Evolutionary conservation across 108 stramenopile species (phyloP), one percentile per base, ranked within the genome.

Genomic region (Pseudonitzschia pungens): DNA sequence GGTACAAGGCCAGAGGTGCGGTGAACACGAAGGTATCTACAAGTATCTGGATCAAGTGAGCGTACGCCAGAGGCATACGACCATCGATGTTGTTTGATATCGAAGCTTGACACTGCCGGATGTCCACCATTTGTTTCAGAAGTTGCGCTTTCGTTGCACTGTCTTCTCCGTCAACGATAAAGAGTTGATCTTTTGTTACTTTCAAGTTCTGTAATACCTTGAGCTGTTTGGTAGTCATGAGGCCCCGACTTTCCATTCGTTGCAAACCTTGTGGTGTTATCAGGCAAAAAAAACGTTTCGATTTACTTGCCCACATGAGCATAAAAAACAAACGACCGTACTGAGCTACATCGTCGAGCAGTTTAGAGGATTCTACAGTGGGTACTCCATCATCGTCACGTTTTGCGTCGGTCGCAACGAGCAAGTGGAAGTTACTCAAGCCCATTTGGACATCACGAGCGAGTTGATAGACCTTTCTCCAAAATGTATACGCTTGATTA

Each of bases 21-120:
- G 42, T 21, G 20, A 68, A 14, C 27, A 75, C 43, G 43, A 68
- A 75, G 1, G 72, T 62, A 70, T 87, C 86, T 11, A 87, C 83
- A 28, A 87, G 32, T 14, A 84, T 73, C 53, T 87, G 86, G 29
- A 87, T 83, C 42, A 84, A 52, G 43, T 87, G 86, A 53, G 74
- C 68, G 72, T 86, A 86, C n/a, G 84, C 77, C 9, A 86, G 58
- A 77, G 75, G 74, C 27, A 80, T 74, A 6, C 82, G 76, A 21
- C 65, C 76, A 65, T 73, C 72, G n/a, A 51, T 43, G 4, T 24
- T 48, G 68, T 68, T 44, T 27, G 68, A 51, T 32, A 68, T 68
- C 12, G 36, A 42, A 68, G 43, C 26, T 59, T 56, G 68, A 14
- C 16, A 21, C n/a, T 6, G 0, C 9, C 68, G 44, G 11, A 68